phyloP scores from a whole-genome alignment of 2,329 filamentous ascomycete species.

The Colletotrichum melonis region DNA sequence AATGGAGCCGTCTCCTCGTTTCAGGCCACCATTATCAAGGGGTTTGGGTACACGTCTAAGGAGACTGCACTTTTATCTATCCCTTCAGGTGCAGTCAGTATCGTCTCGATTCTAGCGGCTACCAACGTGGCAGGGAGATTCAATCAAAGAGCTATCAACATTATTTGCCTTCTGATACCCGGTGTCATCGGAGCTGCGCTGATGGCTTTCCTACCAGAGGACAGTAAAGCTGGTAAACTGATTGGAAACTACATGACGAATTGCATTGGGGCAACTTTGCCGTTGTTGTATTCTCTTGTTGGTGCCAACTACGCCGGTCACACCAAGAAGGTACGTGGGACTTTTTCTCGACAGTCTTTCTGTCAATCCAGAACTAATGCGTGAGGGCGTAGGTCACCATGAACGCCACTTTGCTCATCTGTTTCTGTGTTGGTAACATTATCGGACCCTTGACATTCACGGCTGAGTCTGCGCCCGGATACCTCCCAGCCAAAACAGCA shows the following conservation, averaged over 20 bases:
- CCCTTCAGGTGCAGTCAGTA: slow-evolving; percentile 72
- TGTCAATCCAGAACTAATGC: too few relatives aligned
- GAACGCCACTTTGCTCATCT: slow-evolving; percentile 51
- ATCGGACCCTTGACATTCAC: slow-evolving; percentile 74
- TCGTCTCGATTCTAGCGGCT: slow-evolving; percentile 66
- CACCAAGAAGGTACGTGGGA: slow-evolving; percentile 64
- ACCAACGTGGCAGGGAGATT: slow-evolving; percentile 69
- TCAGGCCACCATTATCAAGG: slow-evolving; percentile 72
- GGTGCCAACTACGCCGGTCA: slow-evolving; percentile 75
- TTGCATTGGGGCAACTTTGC: slow-evolving; percentile 74
- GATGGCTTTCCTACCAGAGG: slow-evolving; percentile 65
- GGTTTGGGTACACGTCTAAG: slow-evolving; percentile 70
- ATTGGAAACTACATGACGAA: slow-evolving; percentile 74
- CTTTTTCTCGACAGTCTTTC: neutral
- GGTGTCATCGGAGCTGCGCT: slow-evolving; percentile 63
- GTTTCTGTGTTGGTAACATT: slow-evolving; percentile 66
- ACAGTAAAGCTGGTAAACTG: slow-evolving; percentile 58
- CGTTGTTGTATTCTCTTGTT: slow-evolving; percentile 75
- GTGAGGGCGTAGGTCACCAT: slow-evolving; percentile 58
- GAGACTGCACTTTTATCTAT: slow-evolving; percentile 72
- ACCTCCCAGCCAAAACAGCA: slow-evolving; percentile 66
- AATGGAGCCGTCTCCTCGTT: slow-evolving; percentile 74
- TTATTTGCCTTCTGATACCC: slow-evolving; percentile 30
- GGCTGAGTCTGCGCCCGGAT: slow-evolving; percentile 66
- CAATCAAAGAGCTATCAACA: slow-evolving; percentile 61